These are phyloP conservation scores for Anthracocystis panici-leucophaei DNA, from an alignment of 1,284 basidiomycete genomes.

Conservation along the genomic window DNA sequence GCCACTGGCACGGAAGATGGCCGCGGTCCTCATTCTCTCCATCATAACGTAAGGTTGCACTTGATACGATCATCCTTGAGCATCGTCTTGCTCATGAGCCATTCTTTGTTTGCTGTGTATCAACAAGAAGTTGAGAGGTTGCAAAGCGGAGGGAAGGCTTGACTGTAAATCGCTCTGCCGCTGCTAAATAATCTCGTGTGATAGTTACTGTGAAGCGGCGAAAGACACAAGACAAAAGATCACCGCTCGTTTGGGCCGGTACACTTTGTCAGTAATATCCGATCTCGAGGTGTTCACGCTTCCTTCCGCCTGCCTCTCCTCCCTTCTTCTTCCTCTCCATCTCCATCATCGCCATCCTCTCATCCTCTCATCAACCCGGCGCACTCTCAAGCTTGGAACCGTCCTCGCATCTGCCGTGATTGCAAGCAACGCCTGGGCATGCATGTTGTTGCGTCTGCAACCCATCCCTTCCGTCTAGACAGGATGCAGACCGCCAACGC, in stretches of 20 bases:
- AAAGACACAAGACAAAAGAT: neutral
- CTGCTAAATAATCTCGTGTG: slow-evolving; percentile 5
- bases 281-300: neutral
- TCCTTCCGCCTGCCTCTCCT: neutral
- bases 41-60: slow-evolving; percentile 22
- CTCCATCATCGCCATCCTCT: neutral
- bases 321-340: neutral
- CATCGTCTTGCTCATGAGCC: neutral
- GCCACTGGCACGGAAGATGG: slow-evolving; percentile 11
- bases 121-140: neutral
- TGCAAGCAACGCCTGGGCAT: slow-evolving; percentile 7
- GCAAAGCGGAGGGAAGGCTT: too few species aligned
- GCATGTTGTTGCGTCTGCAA: slow-evolving; percentile 20
- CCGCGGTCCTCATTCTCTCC: slow-evolving; percentile 22
- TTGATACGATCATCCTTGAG: neutral
- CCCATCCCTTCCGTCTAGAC: slow-evolving; percentile 10
- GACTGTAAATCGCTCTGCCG: neutral
- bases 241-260: slow-evolving; percentile 1
- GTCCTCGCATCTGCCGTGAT: too few species aligned
- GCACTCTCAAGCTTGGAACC: neutral
- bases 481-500: slow-evolving; percentile 42
- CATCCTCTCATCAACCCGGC: too few species aligned
- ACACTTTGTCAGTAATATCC: neutral
- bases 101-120: neutral
- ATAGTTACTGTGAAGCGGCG: neutral